These are phyloP conservation scores for Papiliotrema laurentii DNA, from an alignment of 1,284 basidiomycete genomes.

Conservation along the genomic window DNA sequence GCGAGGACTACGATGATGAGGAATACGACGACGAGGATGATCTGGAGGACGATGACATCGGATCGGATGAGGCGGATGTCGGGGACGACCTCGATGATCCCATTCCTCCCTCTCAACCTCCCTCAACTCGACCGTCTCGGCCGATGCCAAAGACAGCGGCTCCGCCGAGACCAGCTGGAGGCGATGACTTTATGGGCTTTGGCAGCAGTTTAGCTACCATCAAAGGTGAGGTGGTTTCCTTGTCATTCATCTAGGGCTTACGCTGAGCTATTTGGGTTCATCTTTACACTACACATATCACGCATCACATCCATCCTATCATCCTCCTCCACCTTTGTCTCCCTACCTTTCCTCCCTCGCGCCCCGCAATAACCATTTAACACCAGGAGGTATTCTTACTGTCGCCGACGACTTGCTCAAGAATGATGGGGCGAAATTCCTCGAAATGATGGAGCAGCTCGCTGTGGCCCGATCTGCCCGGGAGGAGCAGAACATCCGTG, in stretches of 20 bases:
- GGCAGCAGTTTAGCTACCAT: constrained; percentile 75
- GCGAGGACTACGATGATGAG: constrained; percentile 41
- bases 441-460: constrained; percentile 99
- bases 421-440: constrained; percentile 97
- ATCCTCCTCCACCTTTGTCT: constrained; percentile 7
- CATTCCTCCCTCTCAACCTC: constrained; percentile 33
- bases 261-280: constrained; percentile 33
- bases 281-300: constrained; percentile 9
- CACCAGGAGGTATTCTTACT: constrained; percentile 86
- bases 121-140: constrained; percentile 44
- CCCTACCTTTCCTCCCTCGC: constrained; percentile 8
- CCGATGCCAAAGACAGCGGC: constrained; percentile 16
- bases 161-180: constrained; percentile 39
- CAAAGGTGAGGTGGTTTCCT: constrained; percentile 59
- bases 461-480: constrained; percentile 89
- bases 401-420: constrained; percentile 97
- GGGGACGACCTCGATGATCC: constrained; percentile 62
- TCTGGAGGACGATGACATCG: constrained; percentile 53
- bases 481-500: constrained; percentile 67
- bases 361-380: constrained; percentile 24
- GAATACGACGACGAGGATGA: constrained; percentile 47
- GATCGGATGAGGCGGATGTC: constrained; percentile 57
- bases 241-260: constrained; percentile 18
- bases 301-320: constrained; percentile 6
- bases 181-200: constrained; percentile 69